Evolutionary conservation across 306 rosid genomes (phyloP), one percentile per base, ranked within the genome.

Genomic region (Lathyrus aphaca): DNA sequence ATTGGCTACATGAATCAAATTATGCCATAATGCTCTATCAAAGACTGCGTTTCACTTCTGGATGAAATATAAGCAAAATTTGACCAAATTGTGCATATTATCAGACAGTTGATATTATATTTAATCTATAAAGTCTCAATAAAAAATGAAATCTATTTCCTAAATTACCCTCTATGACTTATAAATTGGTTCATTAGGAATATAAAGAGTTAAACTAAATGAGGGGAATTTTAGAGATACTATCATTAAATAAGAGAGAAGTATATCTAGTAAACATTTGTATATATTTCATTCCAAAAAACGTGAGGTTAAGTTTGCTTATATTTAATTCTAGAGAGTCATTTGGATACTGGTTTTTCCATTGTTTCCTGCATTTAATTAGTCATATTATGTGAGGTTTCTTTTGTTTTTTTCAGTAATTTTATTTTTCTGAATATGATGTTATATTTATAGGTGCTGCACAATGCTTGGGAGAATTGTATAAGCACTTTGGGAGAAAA

Each of bases 401-500:
- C 39, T 35, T 35, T 35, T 32, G 8, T 32, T 32, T 32, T 32
- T 35, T 35, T 0, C 10, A 1, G 39, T 35, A 35, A 35, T 35
- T 35, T 35, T 6, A 1, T 35, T 35, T 1, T 23, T 19, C 66
- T 59, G 38, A 76, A 68, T 44, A 66, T 65, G 66, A 63, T 68
- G 67, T 61, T 80, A 35, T 77, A 87, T 74, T 53, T 81, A 30
- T 74, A 90, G 98, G 98, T 71, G 93, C 87, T 66, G 89, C 89
- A 39, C 98, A 90, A 66, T 90, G 98, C 83, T 77, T 94, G 79
- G 98, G 95, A 78, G 97, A 94, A 79, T 69, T 94, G 72, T 90
- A 94, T 72, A 82, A 84, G 74, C 90, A 90, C 77, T 94, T 94
- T 83, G 98, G 98, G 55, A 85, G 98, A 85, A 86, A 83, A 78